Percentiles rank a stretch among this genome's conserved stretches.
Conservation (phyloP, 225 moss, liverwort and hornwort genomes). For the Pseudisothecium myosuroides region DNA sequence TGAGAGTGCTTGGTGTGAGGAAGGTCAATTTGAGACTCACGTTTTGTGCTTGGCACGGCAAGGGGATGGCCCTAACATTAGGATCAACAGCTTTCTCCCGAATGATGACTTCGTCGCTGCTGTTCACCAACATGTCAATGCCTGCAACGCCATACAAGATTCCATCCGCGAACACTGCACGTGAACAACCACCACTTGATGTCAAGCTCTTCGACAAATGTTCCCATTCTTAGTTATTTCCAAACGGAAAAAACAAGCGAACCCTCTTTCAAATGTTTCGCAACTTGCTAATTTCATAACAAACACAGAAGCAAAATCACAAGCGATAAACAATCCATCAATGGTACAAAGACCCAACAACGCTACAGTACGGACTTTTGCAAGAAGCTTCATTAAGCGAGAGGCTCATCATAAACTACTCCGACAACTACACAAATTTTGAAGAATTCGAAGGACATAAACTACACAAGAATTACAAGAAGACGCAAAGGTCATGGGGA, state of each 20-base stretch:
- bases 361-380: not conserved
- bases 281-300: not conserved
- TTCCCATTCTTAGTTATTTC: not conserved
- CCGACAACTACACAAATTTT: not conserved
- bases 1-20: not conserved
- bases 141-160: slow-evolving; percentile 37
- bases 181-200: not conserved
- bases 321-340: not conserved
- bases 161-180: slow-evolving; percentile 20
- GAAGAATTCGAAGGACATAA: not conserved
- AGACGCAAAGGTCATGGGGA: no score
- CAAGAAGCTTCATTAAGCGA: not conserved
- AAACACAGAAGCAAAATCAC: not conserved
- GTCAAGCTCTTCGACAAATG: not conserved
- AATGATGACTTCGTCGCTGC: not conserved
- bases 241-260: not conserved
- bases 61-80: not conserved
- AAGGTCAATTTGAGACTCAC: not conserved
- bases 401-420: not conserved
- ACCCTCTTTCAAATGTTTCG: not conserved
- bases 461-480: not conserved
- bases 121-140: slow-evolving; percentile 30
- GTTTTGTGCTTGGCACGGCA: not conserved
- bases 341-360: not conserved
- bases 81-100: slow-evolving; percentile 8